phyloP scores from a whole-genome alignment of 192 early-diverging fungal genomes.

The Glomus cerebriforme region DNA sequence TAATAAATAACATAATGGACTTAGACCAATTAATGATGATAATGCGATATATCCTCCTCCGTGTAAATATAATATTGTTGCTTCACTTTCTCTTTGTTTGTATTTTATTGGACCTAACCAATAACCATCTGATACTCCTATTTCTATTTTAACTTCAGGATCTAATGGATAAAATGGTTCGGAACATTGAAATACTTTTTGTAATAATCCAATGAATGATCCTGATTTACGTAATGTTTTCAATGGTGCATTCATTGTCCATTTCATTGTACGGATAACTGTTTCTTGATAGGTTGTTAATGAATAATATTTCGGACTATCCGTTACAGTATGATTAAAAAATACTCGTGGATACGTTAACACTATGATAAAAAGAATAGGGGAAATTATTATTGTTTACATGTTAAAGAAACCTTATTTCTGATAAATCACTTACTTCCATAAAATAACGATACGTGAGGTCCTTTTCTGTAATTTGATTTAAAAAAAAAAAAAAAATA shows the following conservation, averaged over 20 bases:
- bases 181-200: not conserved
- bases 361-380: not conserved
- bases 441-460: not conserved
- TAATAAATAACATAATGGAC: constrained; percentile 21
- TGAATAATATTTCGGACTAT: not conserved
- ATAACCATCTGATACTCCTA: not conserved
- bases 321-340: not conserved
- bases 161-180: not conserved
- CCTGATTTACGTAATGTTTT: not conserved
- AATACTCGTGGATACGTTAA: not conserved
- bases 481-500: not conserved
- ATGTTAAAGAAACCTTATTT: not conserved
- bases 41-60: constrained; percentile 5
- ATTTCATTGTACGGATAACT: not conserved
- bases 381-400: not conserved
- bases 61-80: constrained; percentile 22
- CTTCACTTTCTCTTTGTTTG: not conserved
- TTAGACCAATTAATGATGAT: not conserved
- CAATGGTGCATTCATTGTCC: not conserved
- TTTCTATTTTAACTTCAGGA: not conserved
- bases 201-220: not conserved
- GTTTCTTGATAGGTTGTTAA: constrained; percentile 11
- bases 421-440: not conserved
- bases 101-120: constrained; percentile 20
- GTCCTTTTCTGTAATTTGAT: not conserved